Base-by-base conservation (phyloP, 768 basidiomycete genomes). In the Russula vinacea region DNA sequence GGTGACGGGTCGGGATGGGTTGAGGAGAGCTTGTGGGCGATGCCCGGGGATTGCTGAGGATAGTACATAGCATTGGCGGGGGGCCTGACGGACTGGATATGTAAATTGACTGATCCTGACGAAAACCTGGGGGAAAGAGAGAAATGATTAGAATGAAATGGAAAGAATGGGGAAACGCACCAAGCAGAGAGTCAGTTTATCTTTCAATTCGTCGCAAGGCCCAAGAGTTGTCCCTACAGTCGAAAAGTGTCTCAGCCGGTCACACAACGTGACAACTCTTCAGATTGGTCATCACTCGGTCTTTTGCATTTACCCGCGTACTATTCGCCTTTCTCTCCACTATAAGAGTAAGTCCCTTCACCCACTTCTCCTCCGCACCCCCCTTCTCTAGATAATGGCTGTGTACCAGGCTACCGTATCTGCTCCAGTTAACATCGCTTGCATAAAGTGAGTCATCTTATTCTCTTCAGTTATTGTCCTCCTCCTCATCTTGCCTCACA, bases 381-480 rank as follows among this genome's bases (percentile, higher is more conserved):
- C n/a, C 51, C 42, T n/a, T 44, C 51, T 39, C 32, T 68, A 47
- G 35, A 68, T 68, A 75, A 88, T 87, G 85, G 69, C 84, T 65
- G 70, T 84, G 69, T 86, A 84, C 79, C 86, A 92, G 78, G 94
- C 93, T 9, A 97, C 94, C 16, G 85, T 87, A 0, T 90, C 94
- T 66, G 94, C 94, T 0, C 94, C 94, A 4, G 94, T 98, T 62
- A 98, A 98, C 77, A 98, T 98, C 71, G 94, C 94, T n/a, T 91
- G 89, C 73, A 97, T 98, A 78, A 98, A 98, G 94, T 95, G 63
- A 71, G 81, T 45, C 29, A n/a, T 19, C 35, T 42, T 49, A 29
- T 24, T 56, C 24, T 50, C 22, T 52, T 68, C n/a, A 10, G 16
- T n/a, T n/a, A n/a, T 57, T 4, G 13, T 50, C 22, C 13, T 42